Evolutionary conservation across 1,284 basidiomycete species (phyloP).

Genomic region (Pascua sp.): DNA sequence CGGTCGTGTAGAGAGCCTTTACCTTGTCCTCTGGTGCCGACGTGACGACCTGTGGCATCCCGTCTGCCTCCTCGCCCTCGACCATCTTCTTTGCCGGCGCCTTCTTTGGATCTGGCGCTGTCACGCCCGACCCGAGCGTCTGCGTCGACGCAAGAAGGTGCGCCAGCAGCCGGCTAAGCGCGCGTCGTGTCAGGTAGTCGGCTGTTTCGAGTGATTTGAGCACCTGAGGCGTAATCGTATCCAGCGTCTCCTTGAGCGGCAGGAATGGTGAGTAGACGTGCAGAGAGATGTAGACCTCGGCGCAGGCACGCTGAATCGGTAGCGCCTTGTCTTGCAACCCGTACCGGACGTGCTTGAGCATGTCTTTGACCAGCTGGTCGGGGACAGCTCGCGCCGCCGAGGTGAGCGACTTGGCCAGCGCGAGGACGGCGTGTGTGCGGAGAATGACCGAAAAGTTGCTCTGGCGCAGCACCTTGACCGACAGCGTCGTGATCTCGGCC

Average conservation of each 20-base stretch:
- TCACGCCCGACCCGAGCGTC: constrained; percentile 59
- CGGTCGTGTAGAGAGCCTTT: constrained; percentile 69
- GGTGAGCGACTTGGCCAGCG: constrained; percentile 69
- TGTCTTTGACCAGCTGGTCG: constrained; percentile 74
- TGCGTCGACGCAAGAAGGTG: constrained; percentile 84
- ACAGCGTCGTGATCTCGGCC: constrained; percentile 69
- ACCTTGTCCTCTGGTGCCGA: constrained; percentile 58
- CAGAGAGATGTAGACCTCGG: constrained; percentile 54
- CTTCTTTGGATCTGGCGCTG: constrained; percentile 56
- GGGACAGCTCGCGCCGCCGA: constrained; percentile 79
- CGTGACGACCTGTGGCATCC: constrained; percentile 53
- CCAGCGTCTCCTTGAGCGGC: constrained; percentile 31
- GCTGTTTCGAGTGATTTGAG: constrained; percentile 73
- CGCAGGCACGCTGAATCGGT: constrained; percentile 77
- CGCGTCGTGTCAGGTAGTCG: constrained; percentile 77
- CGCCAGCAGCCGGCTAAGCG: constrained; percentile 74
- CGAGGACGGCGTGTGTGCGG: constrained; percentile 72
- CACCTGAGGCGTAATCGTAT: constrained; percentile 57
- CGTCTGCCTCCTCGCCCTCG: constrained; percentile 60
- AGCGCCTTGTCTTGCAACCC: constrained; percentile 78
- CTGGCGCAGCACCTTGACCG: constrained; percentile 63
- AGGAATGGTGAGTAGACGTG: constrained; percentile 33
- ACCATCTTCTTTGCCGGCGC: constrained; percentile 58
- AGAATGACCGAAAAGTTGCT: constrained; percentile 74
- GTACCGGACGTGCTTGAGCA: constrained; percentile 75